Evolutionary conservation across 805 yeast genomes (phyloP), one percentile per base, ranked within the genome.

Genomic region (Teunomyces tritomae): DNA sequence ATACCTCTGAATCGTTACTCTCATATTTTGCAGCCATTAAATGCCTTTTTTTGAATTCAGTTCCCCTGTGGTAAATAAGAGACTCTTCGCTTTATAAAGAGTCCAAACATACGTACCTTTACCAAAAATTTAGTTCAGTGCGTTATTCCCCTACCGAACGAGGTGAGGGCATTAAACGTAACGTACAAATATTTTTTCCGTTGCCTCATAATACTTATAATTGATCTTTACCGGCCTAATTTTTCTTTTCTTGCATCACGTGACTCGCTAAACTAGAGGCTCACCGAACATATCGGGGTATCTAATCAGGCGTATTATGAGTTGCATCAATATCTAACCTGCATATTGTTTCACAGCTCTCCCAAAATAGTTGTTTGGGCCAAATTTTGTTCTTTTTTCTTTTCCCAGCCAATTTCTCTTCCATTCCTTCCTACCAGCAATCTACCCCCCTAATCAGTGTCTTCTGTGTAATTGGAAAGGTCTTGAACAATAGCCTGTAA

Each of bases 351-450:
- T 9, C 11, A 37, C 16, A 11, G 8, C 5, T 26, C 28, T 24
- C 40, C 27, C 40, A 37, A 24, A 37, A 24, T 29, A 37, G 16
- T n/a, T 26, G 16, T 20, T 26, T 26, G 29, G 16, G 29, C 40
- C 27, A 37, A 37, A 26, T 37, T 37, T 37, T 24, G 28, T 37
- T 37, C 29, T 37, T 37, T 37, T 37, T 37, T 37, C 13, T 16
- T 37, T 37, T 37, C 27, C 27, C 28, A 24, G 27, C 10, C 29
- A 37, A 24, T n/a, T 24, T 37, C 29, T 37, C 40, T 37, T 24
- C 27, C 29, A 37, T 37, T 37, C 40, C 40, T 37, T 37, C 29
- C 40, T 26, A 37, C 17, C 40, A 37, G 27, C 40, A 24, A 26
- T 37, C 5, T 16, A 24, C 40, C 40, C 39, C 39, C 39, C 24